Percentiles rank a stretch among this genome's conserved stretches.
phyloP scores from a whole-genome alignment of 345 rosid genomes.

The Eucalyptus shirleyi region DNA sequence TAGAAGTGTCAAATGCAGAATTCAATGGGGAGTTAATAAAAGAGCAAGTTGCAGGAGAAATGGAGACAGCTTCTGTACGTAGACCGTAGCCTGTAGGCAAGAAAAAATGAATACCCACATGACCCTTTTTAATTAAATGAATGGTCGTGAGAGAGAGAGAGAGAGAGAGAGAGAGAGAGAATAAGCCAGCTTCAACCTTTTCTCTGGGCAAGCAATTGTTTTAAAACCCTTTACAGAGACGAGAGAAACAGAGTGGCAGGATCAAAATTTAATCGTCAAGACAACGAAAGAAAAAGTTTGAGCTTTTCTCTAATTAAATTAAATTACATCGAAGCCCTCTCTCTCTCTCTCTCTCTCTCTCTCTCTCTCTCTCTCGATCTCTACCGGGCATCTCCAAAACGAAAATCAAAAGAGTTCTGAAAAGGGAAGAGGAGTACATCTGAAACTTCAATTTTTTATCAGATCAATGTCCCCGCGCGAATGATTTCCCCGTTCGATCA shows the following conservation, averaged over 20 bases:
- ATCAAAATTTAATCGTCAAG: neutral
- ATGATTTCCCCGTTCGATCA: neutral
- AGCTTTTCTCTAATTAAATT: neutral
- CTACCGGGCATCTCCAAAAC: neutral
- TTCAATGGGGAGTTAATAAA: slow-evolving; percentile 6
- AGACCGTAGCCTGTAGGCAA: neutral
- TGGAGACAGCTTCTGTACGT: slow-evolving; percentile 15
- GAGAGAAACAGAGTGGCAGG: neutral
- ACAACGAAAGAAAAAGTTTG: neutral
- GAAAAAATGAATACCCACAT: neutral
- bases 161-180: neutral
- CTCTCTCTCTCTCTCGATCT: neutral
- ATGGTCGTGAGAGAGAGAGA: neutral
- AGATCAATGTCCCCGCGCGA: neutral
- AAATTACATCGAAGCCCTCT: neutral
- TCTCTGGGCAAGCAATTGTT: neutral
- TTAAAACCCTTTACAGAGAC: neutral
- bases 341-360: neutral
- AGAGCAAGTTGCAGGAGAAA: slow-evolving; percentile 42
- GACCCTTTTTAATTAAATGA: neutral
- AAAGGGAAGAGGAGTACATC: neutral
- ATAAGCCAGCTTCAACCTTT: neutral
- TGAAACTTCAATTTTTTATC: neutral
- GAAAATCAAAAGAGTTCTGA: neutral
- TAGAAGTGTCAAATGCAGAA: neutral